Evolutionary conservation across 148 eudicot genomes (phyloP), one percentile per base, ranked within the genome.

Genomic region (Nepenthes gracilis): DNA sequence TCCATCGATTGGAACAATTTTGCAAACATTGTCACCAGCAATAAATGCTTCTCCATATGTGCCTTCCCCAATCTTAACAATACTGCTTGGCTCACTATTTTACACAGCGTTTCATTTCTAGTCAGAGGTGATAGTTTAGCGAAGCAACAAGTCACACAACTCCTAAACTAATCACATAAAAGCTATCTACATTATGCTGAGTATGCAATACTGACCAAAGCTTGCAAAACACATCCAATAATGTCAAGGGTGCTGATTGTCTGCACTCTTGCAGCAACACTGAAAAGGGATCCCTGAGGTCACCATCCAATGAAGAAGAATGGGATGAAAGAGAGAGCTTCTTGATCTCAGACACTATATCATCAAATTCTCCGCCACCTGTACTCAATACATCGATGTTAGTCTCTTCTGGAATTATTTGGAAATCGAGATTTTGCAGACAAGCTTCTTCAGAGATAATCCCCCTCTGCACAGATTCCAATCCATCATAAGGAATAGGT

Each of bases 11-110:
- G 98, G 98, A 57, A 93, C 98, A 59, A 93, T 74, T 74, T 93
- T 93, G 79, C 96, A 93, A 47, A 88, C 98, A 55, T 76, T 72
- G 52, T 63, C 70, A 15, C 96, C 98, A 10, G 87, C 95, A 38
- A 69, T 77, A 60, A 88, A 93, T 58, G 88, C 98, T 73, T 93
- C 98, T 55, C 98, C 98, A 70, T 77, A 93, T 47, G 99, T 93
- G 69, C 99, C 99, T 78, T 93, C 99, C 35, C 99, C 99, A 70
- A 93, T 73, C 84, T 93, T 93, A 32, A 75, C 71, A 33, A 93
- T 80, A 40, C 67, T 79, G 61, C 72, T 69, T 33, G 70, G 69
- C 40, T 81, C 95, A 72, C 99, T 89, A 83, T 37, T 35, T 54
- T 55, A 67, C 75, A 59, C 34, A 64, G 52, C 66, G 36, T 63